Evolutionary conservation across 1,284 basidiomycete genomes (phyloP), one percentile per base, ranked within the genome.

Genomic region (Ustanciosporium gigantosporum): DNA sequence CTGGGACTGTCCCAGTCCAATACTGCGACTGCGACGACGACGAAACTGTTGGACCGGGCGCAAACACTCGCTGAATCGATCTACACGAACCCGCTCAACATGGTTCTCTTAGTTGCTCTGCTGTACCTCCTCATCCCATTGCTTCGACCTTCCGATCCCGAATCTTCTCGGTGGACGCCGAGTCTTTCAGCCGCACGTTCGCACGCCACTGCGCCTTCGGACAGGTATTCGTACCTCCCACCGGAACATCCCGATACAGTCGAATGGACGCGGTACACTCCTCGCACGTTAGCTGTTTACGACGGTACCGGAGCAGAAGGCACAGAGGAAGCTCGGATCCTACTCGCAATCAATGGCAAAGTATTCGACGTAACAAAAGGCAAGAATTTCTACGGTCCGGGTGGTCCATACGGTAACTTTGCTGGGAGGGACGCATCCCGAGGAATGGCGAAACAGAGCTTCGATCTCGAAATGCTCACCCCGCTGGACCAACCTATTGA

Each of bases 391-490:
- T 95, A 96, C 77, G 92, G 92, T 0, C 92, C 92, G 16, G 86
- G 87, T 69, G 92, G 92, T 1, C 91, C 92, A 84, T 96, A 96
- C 74, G 92, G 91, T 24, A 95, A 95, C 79, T 95, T 96, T 82
- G 91, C 92, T 2, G 92, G 92, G 3, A 82, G 91, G 41, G 92
- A 96, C 79, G 92, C 92, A 0, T 92, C 89, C 8, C 82, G 91
- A 36, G 91, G 92, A 11, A 94, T 95, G 91, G 92, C 92, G 7
- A 95, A 93, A 79, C 92, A 96, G 80, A 92, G 90, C 4, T 96
- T 96, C 68, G 92, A 93, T 68, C 38, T 82, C 22, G 92, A 92
- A 32, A 92, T 94, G 88, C 82, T 95, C 56, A 93, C 90, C 0
- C 84, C 88, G 0, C 78, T 91, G 13, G 90, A 93, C 78, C 83